phyloP scores from a whole-genome alignment of 2,329 filamentous ascomycete genomes.

The Xylaria sp. region DNA sequence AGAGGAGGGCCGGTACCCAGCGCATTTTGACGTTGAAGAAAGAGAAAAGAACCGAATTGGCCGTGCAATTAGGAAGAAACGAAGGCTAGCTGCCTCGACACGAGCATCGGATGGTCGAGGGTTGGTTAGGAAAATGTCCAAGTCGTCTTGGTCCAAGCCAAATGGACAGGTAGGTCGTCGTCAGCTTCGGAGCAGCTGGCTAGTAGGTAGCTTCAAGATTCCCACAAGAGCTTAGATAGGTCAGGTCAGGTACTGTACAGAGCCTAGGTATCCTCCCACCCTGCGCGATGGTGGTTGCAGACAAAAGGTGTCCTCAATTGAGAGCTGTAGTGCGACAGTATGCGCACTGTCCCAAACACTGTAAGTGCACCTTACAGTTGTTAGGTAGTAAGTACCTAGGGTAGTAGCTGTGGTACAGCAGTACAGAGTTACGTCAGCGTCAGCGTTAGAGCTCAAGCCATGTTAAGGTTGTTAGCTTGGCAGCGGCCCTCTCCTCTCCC shows the following conservation, averaged over 20 bases:
- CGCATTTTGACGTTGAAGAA: slow-evolving; percentile 64
- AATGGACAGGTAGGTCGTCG: background rate
- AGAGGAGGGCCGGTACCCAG: slow-evolving; percentile 67
- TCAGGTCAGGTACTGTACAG: too few species aligned
- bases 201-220: background rate
- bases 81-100: slow-evolving; percentile 10
- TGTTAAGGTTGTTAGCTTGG: slow-evolving; percentile 2
- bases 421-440: too few species aligned
- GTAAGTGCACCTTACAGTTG: too few species aligned
- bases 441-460: slow-evolving; percentile 21
- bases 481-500: background rate
- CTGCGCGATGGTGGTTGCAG: slow-evolving; percentile 1
- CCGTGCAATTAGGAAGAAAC: slow-evolving; percentile 7
- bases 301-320: slow-evolving; percentile 32
- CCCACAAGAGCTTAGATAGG: background rate
- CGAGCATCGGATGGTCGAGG: slow-evolving; percentile 20
- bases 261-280: too few species aligned
- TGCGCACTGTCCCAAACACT: background rate
- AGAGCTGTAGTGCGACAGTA: background rate
- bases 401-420: too few species aligned
- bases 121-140: background rate
- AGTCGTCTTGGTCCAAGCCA: background rate
- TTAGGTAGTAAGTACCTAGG: too few species aligned
- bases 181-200: background rate
- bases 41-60: slow-evolving; percentile 22